Evolutionary conservation across 208 protist species (phyloP).

Genomic region (Entamoeba invadens): DNA sequence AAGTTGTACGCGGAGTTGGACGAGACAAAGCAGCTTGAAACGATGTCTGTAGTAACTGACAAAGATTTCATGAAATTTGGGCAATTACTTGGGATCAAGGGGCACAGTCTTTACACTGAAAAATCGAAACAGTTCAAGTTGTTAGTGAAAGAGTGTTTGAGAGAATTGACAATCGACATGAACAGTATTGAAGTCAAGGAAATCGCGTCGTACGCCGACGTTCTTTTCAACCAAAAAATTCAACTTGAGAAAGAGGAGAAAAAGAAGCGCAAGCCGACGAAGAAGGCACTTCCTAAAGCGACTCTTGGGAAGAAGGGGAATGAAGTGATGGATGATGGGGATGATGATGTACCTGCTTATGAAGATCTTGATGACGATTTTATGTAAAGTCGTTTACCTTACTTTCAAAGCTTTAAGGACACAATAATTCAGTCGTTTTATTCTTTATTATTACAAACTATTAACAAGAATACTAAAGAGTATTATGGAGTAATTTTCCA

Average conservation of each 20-base stretch:
- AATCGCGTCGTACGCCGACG: neutral
- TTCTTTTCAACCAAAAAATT: neutral
- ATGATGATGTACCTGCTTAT: neutral
- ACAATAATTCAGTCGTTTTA: no score
- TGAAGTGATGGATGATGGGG: neutral
- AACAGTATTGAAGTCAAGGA: neutral
- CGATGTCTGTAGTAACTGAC: neutral
- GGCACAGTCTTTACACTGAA: neutral
- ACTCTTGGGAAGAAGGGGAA: neutral
- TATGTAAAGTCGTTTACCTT: no score
- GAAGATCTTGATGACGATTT: neutral
- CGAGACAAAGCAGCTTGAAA: neutral
- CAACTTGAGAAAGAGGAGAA: neutral
- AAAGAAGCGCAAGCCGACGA: neutral
- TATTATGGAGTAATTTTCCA: no score
- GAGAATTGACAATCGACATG: neutral
- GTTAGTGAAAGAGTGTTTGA: neutral
- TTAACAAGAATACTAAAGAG: no score
- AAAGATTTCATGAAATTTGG: neutral
- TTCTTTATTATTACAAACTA: no score
- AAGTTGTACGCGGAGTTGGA: neutral
- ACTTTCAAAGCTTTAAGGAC: no score
- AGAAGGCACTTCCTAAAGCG: neutral
- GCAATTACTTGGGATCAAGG: neutral
- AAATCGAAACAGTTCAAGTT: neutral